Percentiles rank a stretch among this genome's conserved stretches.
phyloP scores from a whole-genome alignment of 768 basidiomycete species.

The Lyophyllum semitale region DNA sequence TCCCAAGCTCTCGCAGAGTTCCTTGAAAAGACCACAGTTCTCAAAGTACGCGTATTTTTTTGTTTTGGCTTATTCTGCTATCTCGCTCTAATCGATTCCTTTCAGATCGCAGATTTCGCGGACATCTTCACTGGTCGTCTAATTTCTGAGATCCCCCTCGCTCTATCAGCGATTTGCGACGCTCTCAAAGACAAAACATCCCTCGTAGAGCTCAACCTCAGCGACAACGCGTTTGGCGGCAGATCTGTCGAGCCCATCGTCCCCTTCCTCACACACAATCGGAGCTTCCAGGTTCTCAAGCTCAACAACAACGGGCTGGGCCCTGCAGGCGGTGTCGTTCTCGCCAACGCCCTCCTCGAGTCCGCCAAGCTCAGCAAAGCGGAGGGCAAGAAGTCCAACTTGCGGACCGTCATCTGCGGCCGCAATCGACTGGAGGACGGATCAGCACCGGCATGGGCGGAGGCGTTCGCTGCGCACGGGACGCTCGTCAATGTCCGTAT shows the following conservation, averaged over 20 bases:
- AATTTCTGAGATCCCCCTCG: constrained; percentile 91
- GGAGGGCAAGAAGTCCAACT: constrained; percentile 68
- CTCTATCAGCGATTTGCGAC: constrained; percentile 86
- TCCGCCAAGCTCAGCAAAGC: constrained; percentile 71
- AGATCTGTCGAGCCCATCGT: constrained; percentile 94
- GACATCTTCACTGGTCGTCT: constrained; percentile 98
- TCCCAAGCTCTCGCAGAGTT: constrained; percentile 82
- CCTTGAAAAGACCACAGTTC: constrained; percentile 59
- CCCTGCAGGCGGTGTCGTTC: constrained; percentile 80
- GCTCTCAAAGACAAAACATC: constrained; percentile 79
- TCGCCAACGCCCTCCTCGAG: constrained; percentile 81
- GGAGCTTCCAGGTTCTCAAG: constrained; percentile 78
- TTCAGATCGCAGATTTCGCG: constrained; percentile 89
- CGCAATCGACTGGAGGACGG: constrained; percentile 96
- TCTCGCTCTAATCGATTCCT: neutral
- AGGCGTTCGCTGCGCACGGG: constrained; percentile 84
- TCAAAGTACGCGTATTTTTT: constrained; percentile 60
- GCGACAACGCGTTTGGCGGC: constrained; percentile 96
- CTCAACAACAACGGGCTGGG: constrained; percentile 98
- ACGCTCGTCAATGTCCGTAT: constrained; percentile 84
- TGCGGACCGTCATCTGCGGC: constrained; percentile 86
- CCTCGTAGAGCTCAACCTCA: constrained; percentile 86
- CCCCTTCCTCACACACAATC: constrained; percentile 82
- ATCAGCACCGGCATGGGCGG: constrained; percentile 79
- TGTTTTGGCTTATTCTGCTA: neutral